These are phyloP conservation scores for Helotiales sp. DNA, from an alignment of 2,329 filamentous ascomycete genomes.

Conservation along the genomic window DNA sequence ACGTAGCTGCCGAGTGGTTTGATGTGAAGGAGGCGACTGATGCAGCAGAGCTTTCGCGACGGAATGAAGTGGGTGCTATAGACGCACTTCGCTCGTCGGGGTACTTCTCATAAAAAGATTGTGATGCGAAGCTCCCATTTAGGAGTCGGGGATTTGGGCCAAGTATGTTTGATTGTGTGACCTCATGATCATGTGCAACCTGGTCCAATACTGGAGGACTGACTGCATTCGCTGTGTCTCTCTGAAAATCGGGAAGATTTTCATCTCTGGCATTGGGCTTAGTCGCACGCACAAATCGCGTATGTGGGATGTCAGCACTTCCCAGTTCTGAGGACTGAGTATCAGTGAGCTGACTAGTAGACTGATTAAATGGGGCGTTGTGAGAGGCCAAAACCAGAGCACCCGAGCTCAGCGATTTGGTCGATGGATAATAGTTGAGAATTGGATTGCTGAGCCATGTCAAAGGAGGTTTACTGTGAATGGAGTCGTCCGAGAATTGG, in stretches of 20 bases:
- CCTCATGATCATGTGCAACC: neutral
- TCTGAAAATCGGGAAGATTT: neutral
- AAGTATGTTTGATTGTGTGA: neutral
- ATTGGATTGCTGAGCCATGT: neutral
- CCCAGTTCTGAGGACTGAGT: too few relatives aligned
- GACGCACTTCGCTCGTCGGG: neutral
- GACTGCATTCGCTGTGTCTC: neutral
- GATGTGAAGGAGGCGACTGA: neutral
- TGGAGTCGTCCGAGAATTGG: neutral
- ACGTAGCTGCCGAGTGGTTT: neutral
- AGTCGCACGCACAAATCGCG: too few relatives aligned
- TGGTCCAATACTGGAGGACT: neutral
- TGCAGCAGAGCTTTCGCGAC: neutral
- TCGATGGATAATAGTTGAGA: neutral
- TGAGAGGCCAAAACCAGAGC: neutral
- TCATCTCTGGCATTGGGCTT: neutral
- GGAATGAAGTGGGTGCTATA: neutral
- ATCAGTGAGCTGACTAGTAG: too few relatives aligned
- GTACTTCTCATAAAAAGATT: neutral
- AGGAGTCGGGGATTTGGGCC: neutral
- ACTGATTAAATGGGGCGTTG: too few relatives aligned
- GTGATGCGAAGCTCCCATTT: neutral
- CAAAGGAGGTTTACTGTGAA: neutral
- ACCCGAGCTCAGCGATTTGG: neutral
- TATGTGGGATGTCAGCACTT: too few relatives aligned